Evolutionary conservation across 768 basidiomycete species (phyloP), one percentile per base, ranked within the genome.

Genomic region (Lactarius hatsudake): DNA sequence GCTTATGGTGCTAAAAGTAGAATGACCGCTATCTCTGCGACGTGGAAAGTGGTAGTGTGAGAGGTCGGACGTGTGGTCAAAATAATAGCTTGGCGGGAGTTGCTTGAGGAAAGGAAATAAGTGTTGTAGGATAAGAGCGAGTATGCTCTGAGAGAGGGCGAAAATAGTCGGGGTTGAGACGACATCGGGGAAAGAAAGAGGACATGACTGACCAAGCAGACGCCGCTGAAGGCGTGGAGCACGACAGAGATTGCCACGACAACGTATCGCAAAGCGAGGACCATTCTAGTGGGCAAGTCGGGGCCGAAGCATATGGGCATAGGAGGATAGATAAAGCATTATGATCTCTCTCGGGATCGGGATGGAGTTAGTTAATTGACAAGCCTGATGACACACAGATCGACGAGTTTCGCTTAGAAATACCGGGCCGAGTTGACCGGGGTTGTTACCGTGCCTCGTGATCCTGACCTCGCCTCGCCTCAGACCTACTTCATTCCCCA

Each of bases 91-190:
- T 43, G 67, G 63, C 0, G 64, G 64, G 5, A 48, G 54, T 26
- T 65, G 64, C 18, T 61, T 26, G 38, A 69, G 64, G 36, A 43
- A 65, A 32, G 64, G 67, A 26, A 65, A 45, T 20, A 69, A 18
- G 8, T 32, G 12, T 56, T 66, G 64, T 5, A 69, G n/a, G 54
- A 53, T 9, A 28, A 65, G 55, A 56, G 67, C 55, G 42, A 69
- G 42, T n/a, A 69, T 58, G 36, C 64, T 69, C 67, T 69, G 48
- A 59, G 38, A 48, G 32, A 45, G 32, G 20, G n/a, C 38, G 38
- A 40, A 38, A 40, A 40, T 15, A 15, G 45, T 20, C 18, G 45
- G 38, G 20, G 34, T 62, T 67, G 53, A 62, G 56, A 26, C 4
- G 30, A 36, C 51, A 53, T 15, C 51, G 1, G 18, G 32, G n/a